Evolutionary conservation across 164 flowering plant species (phyloP).

Genomic region (Cinnamomum chago): DNA sequence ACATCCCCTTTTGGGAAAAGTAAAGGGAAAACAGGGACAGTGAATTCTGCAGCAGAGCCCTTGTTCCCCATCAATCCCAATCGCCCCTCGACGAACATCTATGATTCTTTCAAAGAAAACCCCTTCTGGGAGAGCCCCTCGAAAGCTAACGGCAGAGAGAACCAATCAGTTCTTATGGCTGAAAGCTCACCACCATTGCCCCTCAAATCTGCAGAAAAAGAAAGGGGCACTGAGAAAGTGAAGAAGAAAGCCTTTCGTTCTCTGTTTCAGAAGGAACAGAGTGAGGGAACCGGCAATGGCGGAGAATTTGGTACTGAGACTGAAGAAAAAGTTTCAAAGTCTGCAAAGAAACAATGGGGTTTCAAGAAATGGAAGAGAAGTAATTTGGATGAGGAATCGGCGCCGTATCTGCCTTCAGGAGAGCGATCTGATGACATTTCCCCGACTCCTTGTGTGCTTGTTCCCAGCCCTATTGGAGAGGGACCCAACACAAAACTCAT

Average conservation of each 20-base stretch:
- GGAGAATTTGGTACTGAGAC: slow-evolving; percentile 8
- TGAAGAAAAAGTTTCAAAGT: slow-evolving; percentile 36
- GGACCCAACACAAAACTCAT: slow-evolving; percentile 63
- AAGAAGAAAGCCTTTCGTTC: slow-evolving; percentile 50
- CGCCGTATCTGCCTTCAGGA: slow-evolving; percentile 42
- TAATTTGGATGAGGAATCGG: slow-evolving; percentile 43
- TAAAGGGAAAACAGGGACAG: slow-evolving; percentile 30
- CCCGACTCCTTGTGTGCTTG: slow-evolving; percentile 27
- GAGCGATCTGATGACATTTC: slow-evolving; percentile 46
- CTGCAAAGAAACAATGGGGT: slow-evolving; percentile 60
- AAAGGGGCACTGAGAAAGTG: slow-evolving; percentile 26
- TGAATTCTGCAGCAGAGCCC: slow-evolving; percentile 13
- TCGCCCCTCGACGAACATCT: slow-evolving; percentile 15
- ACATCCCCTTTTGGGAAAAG: slow-evolving; percentile 29
- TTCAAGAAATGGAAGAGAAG: slow-evolving; percentile 70
- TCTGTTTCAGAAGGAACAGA: slow-evolving; percentile 43
- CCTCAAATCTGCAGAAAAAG: slow-evolving; percentile 19
- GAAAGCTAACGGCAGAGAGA: slow-evolving; percentile 34
- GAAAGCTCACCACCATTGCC: slow-evolving; percentile 34
- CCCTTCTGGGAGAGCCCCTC: slow-evolving; percentile 40
- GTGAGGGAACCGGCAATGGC: slow-evolving; percentile 17
- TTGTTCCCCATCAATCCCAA: slow-evolving; percentile 9
- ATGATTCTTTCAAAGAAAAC: slow-evolving; percentile 31
- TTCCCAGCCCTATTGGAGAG: slow-evolving; percentile 45
- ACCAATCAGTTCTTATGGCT: slow-evolving; percentile 51